Evolutionary conservation across 2,329 filamentous ascomycete genomes (phyloP), one percentile per base, ranked within the genome.

Genomic region (Zasmidium angulare): DNA sequence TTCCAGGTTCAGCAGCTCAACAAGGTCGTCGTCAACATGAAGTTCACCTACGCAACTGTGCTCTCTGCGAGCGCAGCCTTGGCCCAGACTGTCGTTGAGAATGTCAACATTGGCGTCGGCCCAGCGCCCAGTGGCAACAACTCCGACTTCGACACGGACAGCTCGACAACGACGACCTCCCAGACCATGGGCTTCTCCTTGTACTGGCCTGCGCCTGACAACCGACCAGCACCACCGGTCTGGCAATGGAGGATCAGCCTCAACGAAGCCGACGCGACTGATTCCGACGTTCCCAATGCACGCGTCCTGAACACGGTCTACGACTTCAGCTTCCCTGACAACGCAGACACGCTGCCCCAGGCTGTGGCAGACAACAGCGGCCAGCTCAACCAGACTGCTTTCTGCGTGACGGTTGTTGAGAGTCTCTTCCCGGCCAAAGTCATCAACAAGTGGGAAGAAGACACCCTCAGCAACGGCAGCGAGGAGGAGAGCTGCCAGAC

Each of bases 341-440:
- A 48, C 20, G 53, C 22, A 14, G 53, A 46, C 43, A 55, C 40
- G 20, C 17, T 55, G 3, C 21, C 20, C 9, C 43, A 55, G 14
- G 53, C 53, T 20, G 46, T 31, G 3, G 53, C 53, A 10, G 12
- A 24, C 46, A 48, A 48, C 17, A 40, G 19, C 20, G 40, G 21
- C n/a, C 22, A 48, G 10, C 46, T 46, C n/a, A 55, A 46, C 43
- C 46, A 36, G 11, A 48, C 23, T 20, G n/a, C 26, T 17, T 55
- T 55, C 23, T 55, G 53, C 23, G 53, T 55, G 17, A 55, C 53
- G n/a, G 53, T 55, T 10, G 53, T 55, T 23, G 40, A 55, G 12
- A 48, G 43, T 31, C 22, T 55, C n/a, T 55, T 55, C 24, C 53
- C 53, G 19, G 19, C 14, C 4, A 31, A 47, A 40, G 10, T 24